Base-by-base conservation (phyloP, 176 grass and related monocot species). In the Guadua angustifolia region DNA sequence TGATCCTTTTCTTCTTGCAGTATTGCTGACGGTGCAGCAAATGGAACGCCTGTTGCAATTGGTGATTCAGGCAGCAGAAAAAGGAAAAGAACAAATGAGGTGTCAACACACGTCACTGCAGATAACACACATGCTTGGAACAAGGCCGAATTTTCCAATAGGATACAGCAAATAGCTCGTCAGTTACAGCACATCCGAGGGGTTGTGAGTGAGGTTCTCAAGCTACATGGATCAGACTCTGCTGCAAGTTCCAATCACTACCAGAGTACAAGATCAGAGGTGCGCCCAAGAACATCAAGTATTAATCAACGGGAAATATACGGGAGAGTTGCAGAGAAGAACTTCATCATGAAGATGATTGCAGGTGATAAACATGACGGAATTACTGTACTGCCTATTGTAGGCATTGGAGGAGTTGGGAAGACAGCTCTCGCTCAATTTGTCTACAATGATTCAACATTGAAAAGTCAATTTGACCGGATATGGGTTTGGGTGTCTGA, bases 271-370 rank as follows among this genome's bases (percentile, higher is more conserved):
- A n/a, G n/a, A n/a, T n/a, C n/a, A n/a, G n/a, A n/a, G n/a, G n/a
- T n/a, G n/a, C n/a, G n/a, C n/a, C n/a, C n/a, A n/a, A n/a, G n/a
- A 60, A 89, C 82, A 25, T 68, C 87, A 14, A 46, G 51, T 26
- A 33, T 55, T 77, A 7, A 17, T 57, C 67, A 33, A 11, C 0
- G 18, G 6, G 74, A 85, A n/a, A 6, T 89, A 0, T 80, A 81
- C 1, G 87, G 87, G 1, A 85, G 87, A 72, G 26, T 7, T 40
- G 16, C 6, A 15, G 75, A 81, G 18, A 79, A 22, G 43, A 16
- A 69, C 38, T 39, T 40, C 47, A 84, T 85, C 39, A 69, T 81
- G 67, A 16, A 75, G 10, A 2, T 40, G 5, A 63, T 79, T 2
- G 22, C n/a, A 66, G 24, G 17, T 14, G 1, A 11, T 2, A 45